Evolutionary conservation across 1,284 basidiomycete genomes (phyloP).

Genomic region (Paramarasmius palmivorus): DNA sequence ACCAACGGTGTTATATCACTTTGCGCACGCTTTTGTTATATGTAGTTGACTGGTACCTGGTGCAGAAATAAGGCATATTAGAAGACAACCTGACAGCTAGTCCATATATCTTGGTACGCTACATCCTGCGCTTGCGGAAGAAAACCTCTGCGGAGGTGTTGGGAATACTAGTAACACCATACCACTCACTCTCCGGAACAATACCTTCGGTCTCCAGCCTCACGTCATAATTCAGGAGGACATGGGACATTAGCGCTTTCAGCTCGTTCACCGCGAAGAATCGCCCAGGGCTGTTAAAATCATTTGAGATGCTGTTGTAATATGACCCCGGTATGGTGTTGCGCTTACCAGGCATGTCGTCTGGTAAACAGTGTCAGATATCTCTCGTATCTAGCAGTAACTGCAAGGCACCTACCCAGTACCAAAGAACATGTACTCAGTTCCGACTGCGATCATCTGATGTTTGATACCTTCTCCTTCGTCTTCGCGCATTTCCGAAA

Average conservation of each 20-base stretch:
- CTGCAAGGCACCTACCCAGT: not conserved
- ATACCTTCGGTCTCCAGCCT: constrained; percentile 32
- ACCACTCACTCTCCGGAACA: constrained; percentile 19
- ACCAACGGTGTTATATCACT: too few relatives aligned
- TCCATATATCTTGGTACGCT: too few relatives aligned
- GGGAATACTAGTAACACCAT: constrained; percentile 11
- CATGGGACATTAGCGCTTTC: constrained; percentile 40
- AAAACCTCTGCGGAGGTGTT: constrained; percentile 14
- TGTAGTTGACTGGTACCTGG: too few relatives aligned
- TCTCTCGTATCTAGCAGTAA: too few relatives aligned
- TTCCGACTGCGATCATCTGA: not conserved
- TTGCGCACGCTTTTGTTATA: too few relatives aligned
- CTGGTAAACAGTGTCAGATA: too few relatives aligned
- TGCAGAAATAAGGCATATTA: too few relatives aligned
- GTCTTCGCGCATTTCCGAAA: constrained; percentile 15
- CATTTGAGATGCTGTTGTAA: not conserved
- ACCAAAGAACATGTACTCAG: not conserved
- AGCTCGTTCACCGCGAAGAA: constrained; percentile 45
- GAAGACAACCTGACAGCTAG: too few relatives aligned
- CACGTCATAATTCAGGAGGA: constrained; percentile 44
- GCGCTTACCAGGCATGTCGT: not conserved
- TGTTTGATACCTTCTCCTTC: constrained; percentile 16
- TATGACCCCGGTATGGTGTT: too few relatives aligned
- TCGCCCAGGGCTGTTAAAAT: constrained; percentile 36
- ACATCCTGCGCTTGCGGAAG: constrained; percentile 14